Conservation (phyloP, 1,284 basidiomycete species). For the Rhodotorula mucilaginosa region DNA sequence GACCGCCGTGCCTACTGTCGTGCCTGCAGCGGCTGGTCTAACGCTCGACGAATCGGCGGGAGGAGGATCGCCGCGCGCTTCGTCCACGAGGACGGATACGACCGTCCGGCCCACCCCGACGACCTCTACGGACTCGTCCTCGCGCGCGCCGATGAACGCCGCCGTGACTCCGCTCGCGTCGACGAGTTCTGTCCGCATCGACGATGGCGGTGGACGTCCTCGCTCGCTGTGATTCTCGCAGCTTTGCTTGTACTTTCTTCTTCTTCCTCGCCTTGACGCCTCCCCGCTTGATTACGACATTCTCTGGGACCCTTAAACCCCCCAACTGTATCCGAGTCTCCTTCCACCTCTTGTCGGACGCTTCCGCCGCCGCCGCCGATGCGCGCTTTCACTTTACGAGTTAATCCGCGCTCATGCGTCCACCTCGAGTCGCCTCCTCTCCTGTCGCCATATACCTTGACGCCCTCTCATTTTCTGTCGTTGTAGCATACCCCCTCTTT, state of each 20-base stretch:
- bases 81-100: not conserved
- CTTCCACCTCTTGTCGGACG: not conserved
- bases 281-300: too few relatives aligned
- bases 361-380: too few relatives aligned
- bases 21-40: not conserved
- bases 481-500: not conserved
- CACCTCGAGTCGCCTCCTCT: not conserved
- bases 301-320: too few relatives aligned
- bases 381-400: too few relatives aligned
- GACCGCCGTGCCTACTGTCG: not conserved
- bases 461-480: slow-evolving; percentile 3
- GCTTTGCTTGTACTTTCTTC: too few relatives aligned
- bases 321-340: too few relatives aligned
- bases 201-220: not conserved
- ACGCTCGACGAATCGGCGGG: not conserved
- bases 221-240: not conserved
- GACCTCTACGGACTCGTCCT: not conserved
- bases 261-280: too few relatives aligned
- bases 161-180: too few relatives aligned
- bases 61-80: not conserved
- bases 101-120: not conserved
- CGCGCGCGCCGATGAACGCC: not conserved
- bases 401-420: too few relatives aligned
- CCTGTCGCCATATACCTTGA: not conserved
- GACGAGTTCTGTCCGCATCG: not conserved